Percentiles rank a stretch among this genome's conserved stretches.
Conservation (phyloP, 345 rosid genomes). For the Eucalyptus urophylla region DNA sequence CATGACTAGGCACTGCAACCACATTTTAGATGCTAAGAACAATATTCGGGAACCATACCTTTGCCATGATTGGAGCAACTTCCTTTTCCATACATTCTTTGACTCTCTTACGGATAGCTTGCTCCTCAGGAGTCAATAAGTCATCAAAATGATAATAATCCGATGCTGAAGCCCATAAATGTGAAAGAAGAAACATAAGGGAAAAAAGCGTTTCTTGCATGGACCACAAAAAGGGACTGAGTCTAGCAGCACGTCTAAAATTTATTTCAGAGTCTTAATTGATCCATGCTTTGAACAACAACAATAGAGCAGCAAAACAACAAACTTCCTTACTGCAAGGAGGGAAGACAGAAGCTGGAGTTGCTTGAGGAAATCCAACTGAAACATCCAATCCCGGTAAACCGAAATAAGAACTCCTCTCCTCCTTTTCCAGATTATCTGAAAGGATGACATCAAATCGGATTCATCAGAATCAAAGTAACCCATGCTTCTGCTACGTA, state of each 20-base stretch:
- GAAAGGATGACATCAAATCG: background rate
- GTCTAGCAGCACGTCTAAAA: background rate
- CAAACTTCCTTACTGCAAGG: conserved; percentile 39
- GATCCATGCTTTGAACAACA: background rate
- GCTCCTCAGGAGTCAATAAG: conserved; percentile 72
- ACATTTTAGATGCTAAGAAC: background rate
- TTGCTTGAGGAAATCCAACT: conserved; percentile 90
- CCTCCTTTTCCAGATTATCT: background rate
- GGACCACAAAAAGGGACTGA: background rate
- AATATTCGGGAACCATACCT: conserved; percentile 30
- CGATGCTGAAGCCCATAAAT: conserved; percentile 37
- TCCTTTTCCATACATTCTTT: conserved; percentile 85
- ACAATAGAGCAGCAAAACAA: background rate
- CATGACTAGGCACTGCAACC: background rate
- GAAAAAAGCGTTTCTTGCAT: background rate
- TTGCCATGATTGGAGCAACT: conserved; percentile 81
- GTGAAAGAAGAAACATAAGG: background rate
- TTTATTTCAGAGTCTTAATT: background rate
- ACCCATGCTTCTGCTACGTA: background rate
- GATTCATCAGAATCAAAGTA: background rate
- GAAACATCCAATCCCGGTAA: conserved; percentile 49
- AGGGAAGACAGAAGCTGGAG: conserved; percentile 83
- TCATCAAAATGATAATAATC: conserved; percentile 78
- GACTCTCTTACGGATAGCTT: conserved; percentile 47
- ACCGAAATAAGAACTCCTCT: background rate